Evolutionary conservation across 1,139 yeast genomes (phyloP).

Genomic region (Hyphopichia burtonii): DNA sequence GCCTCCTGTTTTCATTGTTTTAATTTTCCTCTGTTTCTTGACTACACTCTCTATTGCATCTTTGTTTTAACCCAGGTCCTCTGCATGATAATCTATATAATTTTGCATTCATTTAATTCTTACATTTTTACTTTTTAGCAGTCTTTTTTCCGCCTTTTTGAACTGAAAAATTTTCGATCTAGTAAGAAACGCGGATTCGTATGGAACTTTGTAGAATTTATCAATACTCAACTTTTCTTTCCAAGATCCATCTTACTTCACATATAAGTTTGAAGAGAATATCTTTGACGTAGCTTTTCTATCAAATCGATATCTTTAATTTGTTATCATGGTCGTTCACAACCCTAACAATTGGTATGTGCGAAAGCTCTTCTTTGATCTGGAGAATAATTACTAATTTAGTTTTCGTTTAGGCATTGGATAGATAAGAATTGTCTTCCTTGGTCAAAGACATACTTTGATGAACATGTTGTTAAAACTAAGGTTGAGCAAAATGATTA

Average conservation of each 20-base stretch:
- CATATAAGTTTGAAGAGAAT: no score
- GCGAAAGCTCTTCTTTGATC: not conserved
- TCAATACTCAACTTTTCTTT: not conserved
- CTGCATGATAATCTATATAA: not conserved
- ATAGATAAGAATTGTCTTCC: conserved; percentile 76
- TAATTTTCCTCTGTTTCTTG: not conserved
- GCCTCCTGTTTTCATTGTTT: not conserved
- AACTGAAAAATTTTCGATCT: not conserved
- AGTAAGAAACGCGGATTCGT: not conserved
- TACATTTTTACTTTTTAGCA: not conserved
- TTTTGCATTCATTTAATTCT: no score
- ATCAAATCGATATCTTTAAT: no score
- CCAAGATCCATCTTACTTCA: no score
- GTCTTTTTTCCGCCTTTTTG: not conserved
- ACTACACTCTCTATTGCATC: no score
- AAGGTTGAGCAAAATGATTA: conserved; percentile 32
- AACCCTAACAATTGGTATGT: conserved; percentile 82
- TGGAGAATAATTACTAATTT: conserved; percentile 14
- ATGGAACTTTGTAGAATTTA: not conserved
- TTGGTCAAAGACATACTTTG: conserved; percentile 66
- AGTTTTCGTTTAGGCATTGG: conserved; percentile 66
- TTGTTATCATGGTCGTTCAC: conserved; percentile 60
- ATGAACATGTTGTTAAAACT: conserved; percentile 40
- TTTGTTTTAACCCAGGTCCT: not conserved
- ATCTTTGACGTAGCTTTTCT: no score